phyloP scores from a whole-genome alignment of 2,329 filamentous ascomycete species.

The Fusarium miscanthi region DNA sequence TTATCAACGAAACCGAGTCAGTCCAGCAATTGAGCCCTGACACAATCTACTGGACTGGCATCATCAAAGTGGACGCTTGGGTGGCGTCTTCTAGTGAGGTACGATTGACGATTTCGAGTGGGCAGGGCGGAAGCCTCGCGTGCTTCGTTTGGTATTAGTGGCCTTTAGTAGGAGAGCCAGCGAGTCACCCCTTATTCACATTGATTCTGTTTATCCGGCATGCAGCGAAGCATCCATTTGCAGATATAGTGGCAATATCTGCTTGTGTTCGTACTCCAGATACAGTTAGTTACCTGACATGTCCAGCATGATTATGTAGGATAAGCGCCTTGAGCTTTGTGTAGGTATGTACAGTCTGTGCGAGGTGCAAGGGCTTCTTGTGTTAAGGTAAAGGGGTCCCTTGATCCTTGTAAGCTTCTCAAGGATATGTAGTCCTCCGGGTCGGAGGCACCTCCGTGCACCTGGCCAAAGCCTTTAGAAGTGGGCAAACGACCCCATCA shows the following conservation, averaged over 20 bases:
- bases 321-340: constrained; percentile 11
- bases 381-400: constrained; percentile 24
- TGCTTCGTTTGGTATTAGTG: constrained; percentile 34
- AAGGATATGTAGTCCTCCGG: not conserved
- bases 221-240: constrained; percentile 4
- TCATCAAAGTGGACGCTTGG: constrained; percentile 31
- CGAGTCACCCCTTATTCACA: constrained; percentile 29
- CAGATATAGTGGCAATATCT: not conserved
- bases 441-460: constrained; percentile 15
- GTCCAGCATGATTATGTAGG: not conserved
- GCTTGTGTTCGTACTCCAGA: not conserved
- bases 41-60: constrained; percentile 11
- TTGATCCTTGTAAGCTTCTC: constrained; percentile 21
- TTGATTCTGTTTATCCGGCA: constrained; percentile 6
- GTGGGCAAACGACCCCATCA: constrained; percentile 17
- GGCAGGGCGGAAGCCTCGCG: constrained; percentile 13
- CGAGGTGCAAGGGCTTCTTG: constrained; percentile 8
- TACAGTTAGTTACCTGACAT: not conserved
- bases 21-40: constrained; percentile 2
- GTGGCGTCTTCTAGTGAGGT: constrained; percentile 29
- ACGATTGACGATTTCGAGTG: constrained; percentile 29
- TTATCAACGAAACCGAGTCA: constrained; percentile 21
- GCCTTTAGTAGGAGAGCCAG: constrained; percentile 25
- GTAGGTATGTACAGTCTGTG: not conserved
- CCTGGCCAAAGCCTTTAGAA: not conserved